Base-by-base conservation (phyloP, 345 rosid species). In the Draba incana region DNA sequence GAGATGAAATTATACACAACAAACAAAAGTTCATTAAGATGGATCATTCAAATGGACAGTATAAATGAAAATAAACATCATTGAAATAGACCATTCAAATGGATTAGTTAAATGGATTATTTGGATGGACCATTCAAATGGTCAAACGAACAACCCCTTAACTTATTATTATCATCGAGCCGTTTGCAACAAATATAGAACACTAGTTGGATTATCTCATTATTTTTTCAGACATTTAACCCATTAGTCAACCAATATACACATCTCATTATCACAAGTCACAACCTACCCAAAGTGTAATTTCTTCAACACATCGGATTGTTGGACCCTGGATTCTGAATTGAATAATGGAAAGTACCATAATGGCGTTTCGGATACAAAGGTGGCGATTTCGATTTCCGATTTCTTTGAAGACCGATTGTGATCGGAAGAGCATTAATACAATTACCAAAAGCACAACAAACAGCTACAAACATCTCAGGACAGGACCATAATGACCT, bases 401-500 rank as follows among this genome's bases (percentile, higher is more conserved):
- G 33, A 59, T 52, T 27, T 73, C 66, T 12, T 66, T 58, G 1
- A 35, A 64, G 64, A 48, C 70, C 52, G 54, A 65, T 57, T 23
- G 54, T 57, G 45, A 72, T 57, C 71, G 65, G 61, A 65, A 50
- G 70, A 58, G 70, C 37, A 52, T 53, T 25, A 30, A 59, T 51
- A 67, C 55, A 39, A 65, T 31, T 37, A 43, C 67, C 27, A 50
- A 58, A 57, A 30, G 16, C 54, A 73, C 60, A 65, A 3, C 53
- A 65, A 20, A 57, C 50, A 8, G 46, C 77, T 66, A 66, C 43
- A 51, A 51, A 51, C 61, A 52, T 30, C 61, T 23, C 46, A 13
- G 39, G 44, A 57, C 67, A 55, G 2, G 66, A 72, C 43, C 20
- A 66, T 66, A 5, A 71, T 58, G 55, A 73, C 55, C 68, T 74